phyloP scores from a whole-genome alignment of 495 filamentous ascomycete genomes.

The Schizothecium vesticola region DNA sequence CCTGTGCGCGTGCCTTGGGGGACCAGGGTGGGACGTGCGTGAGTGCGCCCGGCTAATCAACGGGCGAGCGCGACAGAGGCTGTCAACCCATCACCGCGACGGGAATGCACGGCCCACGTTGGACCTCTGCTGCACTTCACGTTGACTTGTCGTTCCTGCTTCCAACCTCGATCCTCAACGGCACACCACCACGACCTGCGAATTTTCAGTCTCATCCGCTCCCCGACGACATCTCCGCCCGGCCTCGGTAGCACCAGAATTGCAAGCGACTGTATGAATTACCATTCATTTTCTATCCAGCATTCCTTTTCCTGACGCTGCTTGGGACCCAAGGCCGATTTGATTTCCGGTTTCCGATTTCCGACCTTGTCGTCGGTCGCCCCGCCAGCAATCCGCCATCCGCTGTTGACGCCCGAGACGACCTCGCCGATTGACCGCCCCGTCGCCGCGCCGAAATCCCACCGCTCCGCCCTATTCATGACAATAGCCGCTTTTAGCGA shows the following conservation, averaged over 20 bases:
- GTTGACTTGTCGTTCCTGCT: background rate
- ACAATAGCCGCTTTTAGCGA: background rate
- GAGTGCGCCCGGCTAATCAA: slow-evolving; percentile 23
- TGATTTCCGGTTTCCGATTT: no score
- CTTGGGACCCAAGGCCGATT: no score
- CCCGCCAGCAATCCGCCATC: background rate
- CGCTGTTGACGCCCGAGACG: background rate
- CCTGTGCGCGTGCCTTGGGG: background rate
- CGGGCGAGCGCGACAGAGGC: slow-evolving; percentile 24
- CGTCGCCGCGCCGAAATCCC: background rate
- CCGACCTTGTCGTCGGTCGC: background rate
- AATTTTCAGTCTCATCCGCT: background rate
- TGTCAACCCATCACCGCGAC: slow-evolving; percentile 9
- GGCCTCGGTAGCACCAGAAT: background rate
- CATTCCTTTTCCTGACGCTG: background rate
- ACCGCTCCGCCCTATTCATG: background rate
- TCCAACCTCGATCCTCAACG: slow-evolving; percentile 5
- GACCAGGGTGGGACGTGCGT: slow-evolving; percentile 22
- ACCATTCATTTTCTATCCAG: background rate
- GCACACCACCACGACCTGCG: background rate
- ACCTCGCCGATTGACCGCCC: background rate
- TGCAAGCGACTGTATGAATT: background rate
- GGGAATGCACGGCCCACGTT: slow-evolving; percentile 3
- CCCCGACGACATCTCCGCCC: background rate
- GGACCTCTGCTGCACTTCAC: slow-evolving; percentile 10